phyloP scores from a whole-genome alignment of 1,139 yeast genomes.

The Yamadazyma conglobata region DNA sequence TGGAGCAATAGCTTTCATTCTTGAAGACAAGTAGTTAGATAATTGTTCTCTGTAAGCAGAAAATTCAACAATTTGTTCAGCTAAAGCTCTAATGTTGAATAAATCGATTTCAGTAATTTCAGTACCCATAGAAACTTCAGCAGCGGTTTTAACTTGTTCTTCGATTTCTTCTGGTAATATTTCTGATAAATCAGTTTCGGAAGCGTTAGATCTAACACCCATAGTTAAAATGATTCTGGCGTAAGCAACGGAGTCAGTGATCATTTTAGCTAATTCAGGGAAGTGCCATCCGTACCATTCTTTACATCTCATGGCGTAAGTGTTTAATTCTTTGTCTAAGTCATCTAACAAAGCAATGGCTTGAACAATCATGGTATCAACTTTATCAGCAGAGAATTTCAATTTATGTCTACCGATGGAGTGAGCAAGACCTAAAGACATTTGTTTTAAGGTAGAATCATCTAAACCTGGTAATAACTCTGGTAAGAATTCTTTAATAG shows the following conservation, averaged over 20 bases:
- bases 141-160: constrained; percentile 77
- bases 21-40: constrained; percentile 83
- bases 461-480: constrained; percentile 91
- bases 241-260: constrained; percentile 90
- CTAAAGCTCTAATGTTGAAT: constrained; percentile 85
- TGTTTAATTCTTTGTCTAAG: constrained; percentile 94
- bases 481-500: constrained; percentile 90
- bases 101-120: constrained; percentile 93
- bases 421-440: constrained; percentile 97
- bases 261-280: constrained; percentile 96
- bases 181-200: constrained; percentile 85
- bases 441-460: constrained; percentile 80
- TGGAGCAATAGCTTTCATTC: constrained; percentile 98
- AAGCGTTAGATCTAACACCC: constrained; percentile 92
- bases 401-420: constrained; percentile 97
- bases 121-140: constrained; percentile 98
- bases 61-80: constrained; percentile 89
- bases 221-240: constrained; percentile 88
- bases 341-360: constrained; percentile 97
- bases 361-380: constrained; percentile 97
- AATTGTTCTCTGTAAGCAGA: constrained; percentile 89
- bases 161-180: constrained; percentile 90
- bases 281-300: constrained; percentile 99
- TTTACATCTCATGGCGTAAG: constrained; percentile 97
- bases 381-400: constrained; percentile 96